Conservation (phyloP, 805 yeast species). For the Lipomyces yamanashiensis region DNA sequence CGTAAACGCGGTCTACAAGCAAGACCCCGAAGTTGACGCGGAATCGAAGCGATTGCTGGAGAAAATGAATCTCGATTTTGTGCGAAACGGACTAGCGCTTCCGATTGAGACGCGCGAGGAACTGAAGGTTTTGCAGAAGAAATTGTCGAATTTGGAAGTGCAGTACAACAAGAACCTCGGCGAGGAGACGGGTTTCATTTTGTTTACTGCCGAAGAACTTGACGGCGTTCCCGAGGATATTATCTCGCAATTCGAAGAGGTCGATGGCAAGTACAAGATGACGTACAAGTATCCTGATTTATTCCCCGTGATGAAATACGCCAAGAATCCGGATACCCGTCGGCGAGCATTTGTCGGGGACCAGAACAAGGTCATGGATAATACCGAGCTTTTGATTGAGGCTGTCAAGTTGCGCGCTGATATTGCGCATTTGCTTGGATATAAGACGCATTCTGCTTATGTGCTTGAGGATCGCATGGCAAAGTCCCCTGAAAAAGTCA, state of each 20-base stretch:
- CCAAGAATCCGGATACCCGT: conserved; percentile 66
- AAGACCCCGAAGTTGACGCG: conserved; percentile 48
- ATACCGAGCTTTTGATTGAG: conserved; percentile 62
- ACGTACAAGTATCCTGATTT: conserved; percentile 83
- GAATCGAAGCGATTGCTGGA: conserved; percentile 64
- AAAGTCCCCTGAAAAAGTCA: conserved; percentile 63
- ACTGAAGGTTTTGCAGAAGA: conserved; percentile 62
- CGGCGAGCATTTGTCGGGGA: conserved; percentile 67
- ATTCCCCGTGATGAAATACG: conserved; percentile 75
- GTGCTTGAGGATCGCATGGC: conserved; percentile 83
- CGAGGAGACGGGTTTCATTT: conserved; percentile 53
- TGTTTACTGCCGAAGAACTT: conserved; percentile 67
- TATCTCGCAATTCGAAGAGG: conserved; percentile 61
- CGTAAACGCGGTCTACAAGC: conserved; percentile 58
- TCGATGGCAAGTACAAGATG: conserved; percentile 58
- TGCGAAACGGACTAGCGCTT: conserved; percentile 71
- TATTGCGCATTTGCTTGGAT: conserved; percentile 68
- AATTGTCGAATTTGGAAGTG: conserved; percentile 60
- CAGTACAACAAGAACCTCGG: conserved; percentile 62
- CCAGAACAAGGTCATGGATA: conserved; percentile 68
- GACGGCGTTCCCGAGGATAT: conserved; percentile 74
- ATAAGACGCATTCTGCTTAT: conserved; percentile 68
- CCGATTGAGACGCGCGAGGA: conserved; percentile 58
- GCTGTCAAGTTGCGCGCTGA: conserved; percentile 67
- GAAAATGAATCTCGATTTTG: conserved; percentile 60